phyloP scores from a whole-genome alignment of 148 eudicot species.

The Silene latifolia region DNA sequence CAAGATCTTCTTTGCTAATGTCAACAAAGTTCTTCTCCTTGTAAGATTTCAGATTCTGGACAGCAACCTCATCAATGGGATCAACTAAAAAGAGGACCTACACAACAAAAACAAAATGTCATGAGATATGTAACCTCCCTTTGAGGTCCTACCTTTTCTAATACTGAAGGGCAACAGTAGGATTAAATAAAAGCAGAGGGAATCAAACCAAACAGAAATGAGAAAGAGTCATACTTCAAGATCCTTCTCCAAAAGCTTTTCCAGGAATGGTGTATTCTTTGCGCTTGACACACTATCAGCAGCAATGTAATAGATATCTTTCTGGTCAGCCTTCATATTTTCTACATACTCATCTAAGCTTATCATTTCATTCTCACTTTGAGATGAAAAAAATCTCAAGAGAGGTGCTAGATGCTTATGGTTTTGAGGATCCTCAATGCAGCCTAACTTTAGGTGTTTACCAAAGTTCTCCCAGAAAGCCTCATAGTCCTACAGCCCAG shows the following conservation, averaged over 20 bases:
- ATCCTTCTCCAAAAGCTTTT: slow-evolving; percentile 83
- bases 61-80: slow-evolving; percentile 92
- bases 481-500: slow-evolving; percentile 62
- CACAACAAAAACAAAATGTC: slow-evolving; percentile 18
- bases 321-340: slow-evolving; percentile 94
- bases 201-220: neutral
- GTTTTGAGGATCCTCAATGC: slow-evolving; percentile 87
- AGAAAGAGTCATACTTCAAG: slow-evolving; percentile 57
- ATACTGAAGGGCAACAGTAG: neutral
- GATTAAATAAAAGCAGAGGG: neutral
- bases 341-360: slow-evolving; percentile 93
- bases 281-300: slow-evolving; percentile 92
- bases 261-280: slow-evolving; percentile 85
- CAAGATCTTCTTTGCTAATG: slow-evolving; percentile 94
- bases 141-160: too few species aligned
- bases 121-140: neutral
- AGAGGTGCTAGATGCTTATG: slow-evolving; percentile 96
- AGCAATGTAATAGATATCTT: slow-evolving; percentile 85
- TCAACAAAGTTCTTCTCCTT: slow-evolving; percentile 84
- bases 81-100: slow-evolving; percentile 90
- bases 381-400: slow-evolving; percentile 88
- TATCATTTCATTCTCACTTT: slow-evolving; percentile 77
- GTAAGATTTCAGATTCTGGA: slow-evolving; percentile 77
- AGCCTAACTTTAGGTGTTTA: slow-evolving; percentile 84
- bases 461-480: slow-evolving; percentile 95